These are phyloP conservation scores for Deinandra increscens DNA, from an alignment of 129 eudicot species.

Conservation along the genomic window DNA sequence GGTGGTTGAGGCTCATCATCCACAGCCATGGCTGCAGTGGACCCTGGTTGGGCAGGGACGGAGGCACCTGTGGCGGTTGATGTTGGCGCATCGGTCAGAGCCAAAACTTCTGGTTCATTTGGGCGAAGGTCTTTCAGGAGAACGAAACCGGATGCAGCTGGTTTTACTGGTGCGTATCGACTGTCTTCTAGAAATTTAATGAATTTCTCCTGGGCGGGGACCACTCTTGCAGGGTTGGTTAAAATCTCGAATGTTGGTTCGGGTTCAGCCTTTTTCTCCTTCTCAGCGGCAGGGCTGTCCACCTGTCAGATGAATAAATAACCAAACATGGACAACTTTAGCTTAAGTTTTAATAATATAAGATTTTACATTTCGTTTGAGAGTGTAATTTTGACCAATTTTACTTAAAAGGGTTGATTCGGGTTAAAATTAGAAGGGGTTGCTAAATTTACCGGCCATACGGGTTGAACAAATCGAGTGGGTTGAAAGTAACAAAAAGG, in stretches of 20 bases:
- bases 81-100: slow-evolving; percentile 73
- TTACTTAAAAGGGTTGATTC: neutral
- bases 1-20: slow-evolving; percentile 98
- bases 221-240: slow-evolving; percentile 90
- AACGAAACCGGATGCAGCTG: slow-evolving; percentile 87
- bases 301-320: slow-evolving; percentile 39
- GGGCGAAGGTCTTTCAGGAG: slow-evolving; percentile 82
- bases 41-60: slow-evolving; percentile 50
- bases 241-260: slow-evolving; percentile 76
- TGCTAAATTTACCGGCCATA: neutral
- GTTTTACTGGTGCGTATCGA: slow-evolving; percentile 77
- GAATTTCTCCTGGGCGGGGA: slow-evolving; percentile 86
- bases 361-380: neutral
- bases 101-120: slow-evolving; percentile 73
- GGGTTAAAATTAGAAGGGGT: neutral
- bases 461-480: neutral
- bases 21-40: slow-evolving; percentile 72
- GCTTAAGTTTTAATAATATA: neutral
- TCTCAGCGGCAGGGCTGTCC: slow-evolving; percentile 59
- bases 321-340: neutral
- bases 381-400: neutral
- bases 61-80: slow-evolving; percentile 55
- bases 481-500: neutral
- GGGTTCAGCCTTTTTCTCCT: slow-evolving; percentile 78
- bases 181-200: slow-evolving; percentile 76